Evolutionary conservation across 2,329 filamentous ascomycete species (phyloP).

Genomic region (Leptographium radiaticola): DNA sequence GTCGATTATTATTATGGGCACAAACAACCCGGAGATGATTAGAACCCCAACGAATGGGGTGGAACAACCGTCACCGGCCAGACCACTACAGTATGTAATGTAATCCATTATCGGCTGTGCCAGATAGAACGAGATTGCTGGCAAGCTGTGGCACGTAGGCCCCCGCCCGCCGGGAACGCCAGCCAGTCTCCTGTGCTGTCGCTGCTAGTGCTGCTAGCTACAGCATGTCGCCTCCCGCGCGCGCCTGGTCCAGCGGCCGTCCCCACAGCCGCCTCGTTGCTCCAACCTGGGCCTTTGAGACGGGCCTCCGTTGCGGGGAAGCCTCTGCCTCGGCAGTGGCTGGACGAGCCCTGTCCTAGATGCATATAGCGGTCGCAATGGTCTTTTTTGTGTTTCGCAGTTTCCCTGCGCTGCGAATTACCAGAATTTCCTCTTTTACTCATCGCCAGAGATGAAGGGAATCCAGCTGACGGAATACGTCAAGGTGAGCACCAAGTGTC

Average conservation of each 20-base stretch:
- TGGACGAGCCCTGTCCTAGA: no score
- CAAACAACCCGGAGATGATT: background rate
- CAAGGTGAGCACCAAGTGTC: conserved; percentile 15
- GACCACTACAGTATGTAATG: background rate
- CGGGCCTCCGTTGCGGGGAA: background rate
- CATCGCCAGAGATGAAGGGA: conserved; percentile 16
- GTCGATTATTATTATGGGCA: background rate
- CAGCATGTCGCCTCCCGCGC: no score
- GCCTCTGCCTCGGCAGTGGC: background rate
- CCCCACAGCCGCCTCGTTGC: background rate
- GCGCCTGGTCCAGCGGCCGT: background rate
- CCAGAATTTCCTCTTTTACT: background rate
- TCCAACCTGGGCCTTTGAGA: background rate
- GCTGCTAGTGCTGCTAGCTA: background rate
- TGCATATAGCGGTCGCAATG: no score
- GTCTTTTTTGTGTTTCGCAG: no score
- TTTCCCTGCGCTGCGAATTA: no score
- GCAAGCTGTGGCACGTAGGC: no score
- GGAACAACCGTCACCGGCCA: background rate
- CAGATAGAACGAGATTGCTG: no score
- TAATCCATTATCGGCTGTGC: no score
- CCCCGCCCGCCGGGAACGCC: no score
- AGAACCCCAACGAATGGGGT: conserved; percentile 5
- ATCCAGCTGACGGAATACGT: conserved; percentile 22
- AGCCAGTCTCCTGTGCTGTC: no score